phyloP scores from a whole-genome alignment of 306 rosid species.

The Dalbergia oliveri region DNA sequence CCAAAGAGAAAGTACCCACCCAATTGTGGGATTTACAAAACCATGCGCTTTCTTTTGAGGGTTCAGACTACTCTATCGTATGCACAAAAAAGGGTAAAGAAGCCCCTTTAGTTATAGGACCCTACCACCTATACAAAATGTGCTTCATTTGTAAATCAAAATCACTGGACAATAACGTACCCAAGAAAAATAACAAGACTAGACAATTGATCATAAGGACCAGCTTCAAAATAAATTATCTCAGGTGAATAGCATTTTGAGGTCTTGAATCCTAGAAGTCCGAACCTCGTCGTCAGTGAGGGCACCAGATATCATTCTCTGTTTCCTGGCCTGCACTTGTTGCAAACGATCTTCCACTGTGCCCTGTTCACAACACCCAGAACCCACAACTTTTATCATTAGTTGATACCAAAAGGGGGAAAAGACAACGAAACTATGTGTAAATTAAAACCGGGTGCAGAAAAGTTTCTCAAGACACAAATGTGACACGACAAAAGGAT shows the following conservation, averaged over 20 bases:
- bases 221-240: constrained; percentile 25
- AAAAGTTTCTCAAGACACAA: background rate
- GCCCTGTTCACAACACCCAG: constrained; percentile 49
- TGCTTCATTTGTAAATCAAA: constrained; percentile 15
- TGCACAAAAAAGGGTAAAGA: constrained; percentile 26
- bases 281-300: constrained; percentile 82
- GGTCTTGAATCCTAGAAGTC: constrained; percentile 75
- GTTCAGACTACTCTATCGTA: background rate
- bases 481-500: constrained; percentile 27
- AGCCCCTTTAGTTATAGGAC: background rate
- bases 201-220: constrained; percentile 9
- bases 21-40: constrained; percentile 17
- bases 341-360: constrained; percentile 81
- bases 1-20: constrained; percentile 18
- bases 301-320: constrained; percentile 82
- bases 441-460: background rate
- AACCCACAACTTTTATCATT: background rate
- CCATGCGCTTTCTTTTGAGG: background rate
- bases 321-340: constrained; percentile 81
- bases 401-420: background rate
- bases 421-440: background rate
- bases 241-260: constrained; percentile 81
- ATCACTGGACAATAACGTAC: constrained; percentile 1
- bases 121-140: constrained; percentile 41
- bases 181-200: background rate